Evolutionary conservation across 176 grass and related monocot genomes (phyloP).

Genomic region (Guadua angustifolia): DNA sequence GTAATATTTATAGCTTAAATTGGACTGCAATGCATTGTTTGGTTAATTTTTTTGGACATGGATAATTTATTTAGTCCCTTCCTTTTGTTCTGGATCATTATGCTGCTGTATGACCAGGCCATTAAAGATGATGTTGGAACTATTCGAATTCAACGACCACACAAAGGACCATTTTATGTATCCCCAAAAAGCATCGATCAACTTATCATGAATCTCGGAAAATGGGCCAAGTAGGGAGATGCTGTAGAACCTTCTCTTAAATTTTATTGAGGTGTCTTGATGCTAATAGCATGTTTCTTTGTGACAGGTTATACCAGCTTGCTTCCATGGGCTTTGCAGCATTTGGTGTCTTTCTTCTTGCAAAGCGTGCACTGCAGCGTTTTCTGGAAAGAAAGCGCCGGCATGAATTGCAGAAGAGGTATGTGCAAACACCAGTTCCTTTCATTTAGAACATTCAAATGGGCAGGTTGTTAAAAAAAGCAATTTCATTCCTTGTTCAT

Average conservation of each 20-base stretch:
- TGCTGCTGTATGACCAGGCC: slow-evolving; percentile 64
- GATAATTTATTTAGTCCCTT: slow-evolving; percentile 12
- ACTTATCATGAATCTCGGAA: slow-evolving; percentile 88
- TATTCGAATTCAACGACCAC: slow-evolving; percentile 80
- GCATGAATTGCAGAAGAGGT: slow-evolving; percentile 84
- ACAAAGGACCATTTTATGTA: slow-evolving; percentile 96
- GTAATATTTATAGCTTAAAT: slow-evolving; percentile 48
- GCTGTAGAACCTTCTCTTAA: background rate
- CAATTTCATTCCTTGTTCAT: background rate
- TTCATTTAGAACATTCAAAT: slow-evolving; percentile 2
- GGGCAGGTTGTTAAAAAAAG: background rate
- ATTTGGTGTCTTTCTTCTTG: slow-evolving; percentile 81
- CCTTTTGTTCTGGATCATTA: slow-evolving; percentile 33
- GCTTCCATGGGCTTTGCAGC: slow-evolving; percentile 91
- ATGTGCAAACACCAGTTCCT: background rate
- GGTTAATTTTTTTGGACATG: background rate
- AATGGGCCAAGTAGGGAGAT: slow-evolving; percentile 86
- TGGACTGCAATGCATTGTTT: background rate
- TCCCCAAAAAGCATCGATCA: slow-evolving; percentile 87
- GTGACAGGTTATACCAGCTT: slow-evolving; percentile 72
- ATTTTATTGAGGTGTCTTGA: background rate
- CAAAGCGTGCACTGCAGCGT: slow-evolving; percentile 82
- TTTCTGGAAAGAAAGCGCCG: slow-evolving; percentile 71
- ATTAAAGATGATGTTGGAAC: slow-evolving; percentile 97
- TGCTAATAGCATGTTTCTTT: slow-evolving; percentile 38